Base-by-base conservation (phyloP, 306 rosid genomes). In the Quercus gilva region DNA sequence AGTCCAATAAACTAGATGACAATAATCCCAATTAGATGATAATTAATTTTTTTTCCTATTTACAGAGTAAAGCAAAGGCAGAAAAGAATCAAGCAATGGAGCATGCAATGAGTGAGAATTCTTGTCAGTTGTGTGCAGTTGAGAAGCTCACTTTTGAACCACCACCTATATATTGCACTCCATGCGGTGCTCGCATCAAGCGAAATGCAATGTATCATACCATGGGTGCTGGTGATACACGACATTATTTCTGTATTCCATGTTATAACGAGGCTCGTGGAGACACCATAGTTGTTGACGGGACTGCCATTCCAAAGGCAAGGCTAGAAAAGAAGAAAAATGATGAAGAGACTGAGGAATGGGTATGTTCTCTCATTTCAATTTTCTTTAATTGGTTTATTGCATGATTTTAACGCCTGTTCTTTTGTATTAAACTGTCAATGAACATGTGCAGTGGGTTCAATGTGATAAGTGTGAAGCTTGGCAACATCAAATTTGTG, bases 381-480 rank as follows among this genome's bases (percentile, higher is more conserved):
- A 19, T 67, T 67, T 67, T 21, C 53, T 23, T 80, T 9, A 70
- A 56, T 71, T 26, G n/a, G 73, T 71, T 75, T 60, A 55, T 77
- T 55, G 35, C 76, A 80, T 76, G 28, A 21, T 65, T 73, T 61
- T 29, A 63, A 23, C 25, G 49, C 29, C 53, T 59, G 60, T 84
- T 88, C 75, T 87, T 71, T 78, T 83, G 76, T 53, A 70, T 78
- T 74, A 74, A 60, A 55, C 31, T 14, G 35, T 65, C 37, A 61
- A 29, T 87, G 33, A 72, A 75, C 49, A 18, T 73, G 52, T 87
- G 83, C 90, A 95, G 99, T 96, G 98, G 98, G 99, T 96, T 84
- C 99, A 93, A 88, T 96, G 99, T 87, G 99, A 96, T 86, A 96
- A 93, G 85, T 96, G 99, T 74, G 98, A 96, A 88, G 99, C 98